phyloP scores from a whole-genome alignment of 2,329 filamentous ascomycete genomes.

The Pseudogymnoascus sp. region DNA sequence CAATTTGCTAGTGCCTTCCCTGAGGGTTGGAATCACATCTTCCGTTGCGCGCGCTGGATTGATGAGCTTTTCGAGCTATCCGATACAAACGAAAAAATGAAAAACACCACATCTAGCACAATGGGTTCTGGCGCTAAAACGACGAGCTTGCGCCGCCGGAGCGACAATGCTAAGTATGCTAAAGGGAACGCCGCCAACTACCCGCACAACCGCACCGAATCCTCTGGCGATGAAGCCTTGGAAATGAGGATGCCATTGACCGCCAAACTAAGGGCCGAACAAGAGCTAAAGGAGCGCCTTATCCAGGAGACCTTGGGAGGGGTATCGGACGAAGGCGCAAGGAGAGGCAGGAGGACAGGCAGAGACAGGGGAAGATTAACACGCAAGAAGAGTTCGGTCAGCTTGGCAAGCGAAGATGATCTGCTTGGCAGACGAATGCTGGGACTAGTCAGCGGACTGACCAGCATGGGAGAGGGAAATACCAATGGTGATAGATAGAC shows the following conservation, averaged over 20 bases:
- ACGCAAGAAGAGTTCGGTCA: slow-evolving; percentile 41
- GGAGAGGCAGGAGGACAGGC: slow-evolving; percentile 22
- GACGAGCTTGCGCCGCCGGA: neutral
- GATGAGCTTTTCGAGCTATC: slow-evolving; percentile 61
- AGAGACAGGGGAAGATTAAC: slow-evolving; percentile 17
- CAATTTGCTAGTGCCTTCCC: slow-evolving; percentile 86
- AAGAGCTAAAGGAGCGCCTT: slow-evolving; percentile 35
- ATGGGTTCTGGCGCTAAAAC: slow-evolving; percentile 15
- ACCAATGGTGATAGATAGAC: neutral
- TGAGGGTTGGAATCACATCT: slow-evolving; percentile 82
- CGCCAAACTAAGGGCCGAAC: slow-evolving; percentile 29
- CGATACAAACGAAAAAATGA: slow-evolving; percentile 34
- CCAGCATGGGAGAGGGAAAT: slow-evolving; percentile 30
- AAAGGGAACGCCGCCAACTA: neutral
- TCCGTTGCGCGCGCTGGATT: slow-evolving; percentile 74
- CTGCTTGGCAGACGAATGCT: slow-evolving; percentile 48
- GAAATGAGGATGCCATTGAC: slow-evolving; percentile 65
- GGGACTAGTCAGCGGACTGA: slow-evolving; percentile 44
- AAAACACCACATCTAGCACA: slow-evolving; percentile 18
- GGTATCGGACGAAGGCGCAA: slow-evolving; percentile 17
- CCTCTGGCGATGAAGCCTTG: slow-evolving; percentile 67
- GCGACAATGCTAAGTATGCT: slow-evolving; percentile 13
- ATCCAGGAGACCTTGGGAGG: slow-evolving; percentile 19
- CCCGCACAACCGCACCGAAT: slow-evolving; percentile 23
- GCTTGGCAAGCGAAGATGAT: slow-evolving; percentile 50